Percentiles rank a stretch among this genome's conserved stretches.
Conservation (phyloP, 108 stramenopile genomes). For the Nitzschia inconspicua region DNA sequence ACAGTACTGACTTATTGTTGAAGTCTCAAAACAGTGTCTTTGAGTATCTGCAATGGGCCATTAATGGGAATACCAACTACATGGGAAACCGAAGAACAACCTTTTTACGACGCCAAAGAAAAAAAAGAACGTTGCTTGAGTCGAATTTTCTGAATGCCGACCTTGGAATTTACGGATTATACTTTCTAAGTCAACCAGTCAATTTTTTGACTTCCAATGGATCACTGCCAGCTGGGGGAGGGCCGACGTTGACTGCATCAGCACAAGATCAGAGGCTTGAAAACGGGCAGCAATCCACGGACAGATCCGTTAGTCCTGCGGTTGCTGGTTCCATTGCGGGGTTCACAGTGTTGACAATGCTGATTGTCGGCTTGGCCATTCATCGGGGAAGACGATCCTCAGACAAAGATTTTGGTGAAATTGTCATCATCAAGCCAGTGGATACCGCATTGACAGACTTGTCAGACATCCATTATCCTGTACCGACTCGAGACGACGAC, state of each 20-base stretch:
- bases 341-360: background rate
- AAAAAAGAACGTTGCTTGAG: too few species aligned
- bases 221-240: too few species aligned
- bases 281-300: background rate
- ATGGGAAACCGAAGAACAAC: too few species aligned
- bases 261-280: background rate
- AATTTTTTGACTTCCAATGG: conserved; percentile 3
- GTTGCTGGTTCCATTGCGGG: background rate
- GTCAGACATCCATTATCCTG: too few species aligned
- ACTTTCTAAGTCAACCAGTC: conserved; percentile 2
- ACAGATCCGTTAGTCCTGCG: background rate
- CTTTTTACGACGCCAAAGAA: too few species aligned
- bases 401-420: too few species aligned
- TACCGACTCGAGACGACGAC: too few species aligned
- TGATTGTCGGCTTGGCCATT: background rate
- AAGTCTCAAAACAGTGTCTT: background rate
- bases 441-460: too few species aligned
- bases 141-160: background rate
- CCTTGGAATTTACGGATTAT: conserved; percentile 1
- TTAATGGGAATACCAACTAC: background rate
- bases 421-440: too few species aligned
- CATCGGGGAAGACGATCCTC: background rate
- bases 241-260: background rate
- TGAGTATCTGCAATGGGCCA: background rate
- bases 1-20: background rate